These are phyloP conservation scores for Globisporangium lucens DNA, from an alignment of 352 stramenopile species.

Conservation along the genomic window DNA sequence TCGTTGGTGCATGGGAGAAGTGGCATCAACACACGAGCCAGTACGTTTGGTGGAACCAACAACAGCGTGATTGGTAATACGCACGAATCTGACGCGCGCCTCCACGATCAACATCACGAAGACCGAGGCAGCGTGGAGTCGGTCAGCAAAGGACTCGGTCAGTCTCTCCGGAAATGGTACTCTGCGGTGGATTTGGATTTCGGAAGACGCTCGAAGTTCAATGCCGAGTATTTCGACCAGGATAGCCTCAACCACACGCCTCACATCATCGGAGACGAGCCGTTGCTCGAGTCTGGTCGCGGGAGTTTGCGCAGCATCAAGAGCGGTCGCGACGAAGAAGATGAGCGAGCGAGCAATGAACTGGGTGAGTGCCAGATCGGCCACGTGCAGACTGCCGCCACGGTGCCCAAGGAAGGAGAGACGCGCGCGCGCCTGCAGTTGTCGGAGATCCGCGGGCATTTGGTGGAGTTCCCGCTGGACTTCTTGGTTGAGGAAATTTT, in stretches of 20 bases:
- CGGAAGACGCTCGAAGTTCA: slow-evolving; percentile 71
- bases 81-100: slow-evolving; percentile 9
- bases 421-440: slow-evolving; percentile 64
- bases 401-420: slow-evolving; percentile 77
- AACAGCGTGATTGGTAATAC: neutral
- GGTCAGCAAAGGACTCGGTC: slow-evolving; percentile 43
- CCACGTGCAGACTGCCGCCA: slow-evolving; percentile 79
- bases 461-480: slow-evolving; percentile 84
- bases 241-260: slow-evolving; percentile 36
- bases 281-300: slow-evolving; percentile 52
- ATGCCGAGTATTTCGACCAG: slow-evolving; percentile 71
- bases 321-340: slow-evolving; percentile 34
- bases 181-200: slow-evolving; percentile 74
- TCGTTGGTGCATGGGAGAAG: slow-evolving; percentile 16
- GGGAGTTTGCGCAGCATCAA: slow-evolving; percentile 32
- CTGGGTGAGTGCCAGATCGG: slow-evolving; percentile 77
- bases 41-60: slow-evolving; percentile 10
- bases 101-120: slow-evolving; percentile 9
- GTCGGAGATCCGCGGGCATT: slow-evolving; percentile 78
- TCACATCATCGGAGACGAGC: slow-evolving; percentile 33
- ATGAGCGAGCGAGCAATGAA: slow-evolving; percentile 37
- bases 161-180: slow-evolving; percentile 73
- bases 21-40: slow-evolving; percentile 7
- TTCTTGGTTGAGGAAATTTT: slow-evolving; percentile 85
- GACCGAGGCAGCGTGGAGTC: slow-evolving; percentile 47